These are phyloP conservation scores for Arachnomyces sp. DNA, from an alignment of 2,329 filamentous ascomycete genomes.

Conservation along the genomic window DNA sequence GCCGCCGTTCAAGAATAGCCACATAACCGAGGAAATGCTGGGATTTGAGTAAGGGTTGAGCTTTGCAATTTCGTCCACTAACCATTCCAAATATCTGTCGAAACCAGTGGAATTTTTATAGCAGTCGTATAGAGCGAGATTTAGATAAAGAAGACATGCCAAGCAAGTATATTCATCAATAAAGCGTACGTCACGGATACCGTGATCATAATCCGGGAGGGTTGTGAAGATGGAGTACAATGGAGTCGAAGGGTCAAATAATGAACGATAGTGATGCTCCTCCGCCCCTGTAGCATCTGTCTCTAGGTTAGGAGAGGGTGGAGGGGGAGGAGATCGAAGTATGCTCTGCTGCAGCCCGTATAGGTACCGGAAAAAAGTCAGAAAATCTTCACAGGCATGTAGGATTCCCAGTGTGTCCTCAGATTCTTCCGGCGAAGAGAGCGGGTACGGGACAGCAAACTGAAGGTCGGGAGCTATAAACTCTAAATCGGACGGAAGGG, in stretches of 20 bases:
- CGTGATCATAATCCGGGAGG: conserved; percentile 25
- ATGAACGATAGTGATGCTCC: conserved; percentile 8
- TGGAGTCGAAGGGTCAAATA: conserved; percentile 18
- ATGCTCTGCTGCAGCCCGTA: conserved; percentile 17
- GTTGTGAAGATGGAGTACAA: conserved; percentile 22
- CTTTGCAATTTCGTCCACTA: conserved; percentile 17
- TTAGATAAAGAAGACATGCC: conserved; percentile 24
- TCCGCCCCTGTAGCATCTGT: background rate
- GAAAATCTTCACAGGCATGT: conserved; percentile 24
- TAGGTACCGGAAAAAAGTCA: conserved; percentile 23
- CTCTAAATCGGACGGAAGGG: conserved; percentile 15
- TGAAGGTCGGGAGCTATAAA: conserved; percentile 19
- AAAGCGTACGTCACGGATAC: conserved; percentile 25
- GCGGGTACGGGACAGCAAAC: conserved; percentile 11
- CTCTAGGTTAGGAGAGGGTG: conserved; percentile 1
- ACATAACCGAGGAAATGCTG: conserved; percentile 24
- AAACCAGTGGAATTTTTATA: conserved; percentile 20
- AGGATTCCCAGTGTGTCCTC: conserved; percentile 17
- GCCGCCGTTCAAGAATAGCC: conserved; percentile 24
- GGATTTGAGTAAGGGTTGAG: conserved; percentile 19
- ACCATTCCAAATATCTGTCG: conserved; percentile 22
- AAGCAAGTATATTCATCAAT: conserved; percentile 27
- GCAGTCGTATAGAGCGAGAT: conserved; percentile 21
- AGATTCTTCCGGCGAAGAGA: conserved; percentile 8
- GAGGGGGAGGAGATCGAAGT: conserved; percentile 11